Base-by-base conservation (phyloP, 352 stramenopile genomes). In the Pythium dissimile region DNA sequence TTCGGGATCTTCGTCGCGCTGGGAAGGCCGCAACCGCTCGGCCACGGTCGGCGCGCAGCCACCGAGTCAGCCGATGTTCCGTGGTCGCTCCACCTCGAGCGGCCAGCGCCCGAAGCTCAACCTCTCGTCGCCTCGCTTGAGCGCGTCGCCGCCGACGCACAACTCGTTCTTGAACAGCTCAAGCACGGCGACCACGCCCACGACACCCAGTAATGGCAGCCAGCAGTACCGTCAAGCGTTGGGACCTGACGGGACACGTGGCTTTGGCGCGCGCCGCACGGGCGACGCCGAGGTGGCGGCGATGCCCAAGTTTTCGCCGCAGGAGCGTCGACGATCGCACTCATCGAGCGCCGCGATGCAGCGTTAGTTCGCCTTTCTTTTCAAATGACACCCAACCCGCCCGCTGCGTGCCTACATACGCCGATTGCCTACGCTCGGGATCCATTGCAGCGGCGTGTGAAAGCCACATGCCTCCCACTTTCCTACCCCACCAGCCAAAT, bases 211-310 rank as follows among this genome's bases (percentile, higher is more conserved):
- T 6, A 75, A 75, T 45, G 69, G 72, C 42, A 90, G 70, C 52
- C 87, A 71, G 53, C 56, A 85, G 59, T 92, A 91, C 60, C 80
- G 78, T 52, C 83, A 92, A 59, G 83, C 83, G 16, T 79, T 87
- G 48, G 83, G 83, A 28, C 83, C 83, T 18, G 83, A 92, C 59
- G 83, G 83, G 21, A 92, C 80, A 59, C 83, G 83, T 41, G 83
- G 83, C 62, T 92, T 92, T 79, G 79, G 74, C 50, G 80, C 81
- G 44, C 80, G 83, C 60, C 83, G 80, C 68, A 80, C 67, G 42
- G 73, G 80, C 54, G 71, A 82, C 35, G 73, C 77, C 15, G 81
- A 91, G 63, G 68, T 91, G 61, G 59, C 79, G 34, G 55, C 81
- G 48, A 67, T 75, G 16, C 57, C 75, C 48, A 91, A 91, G 71